Base-by-base conservation (phyloP, 805 yeast species). In the Hanseniaspora thailandica region DNA sequence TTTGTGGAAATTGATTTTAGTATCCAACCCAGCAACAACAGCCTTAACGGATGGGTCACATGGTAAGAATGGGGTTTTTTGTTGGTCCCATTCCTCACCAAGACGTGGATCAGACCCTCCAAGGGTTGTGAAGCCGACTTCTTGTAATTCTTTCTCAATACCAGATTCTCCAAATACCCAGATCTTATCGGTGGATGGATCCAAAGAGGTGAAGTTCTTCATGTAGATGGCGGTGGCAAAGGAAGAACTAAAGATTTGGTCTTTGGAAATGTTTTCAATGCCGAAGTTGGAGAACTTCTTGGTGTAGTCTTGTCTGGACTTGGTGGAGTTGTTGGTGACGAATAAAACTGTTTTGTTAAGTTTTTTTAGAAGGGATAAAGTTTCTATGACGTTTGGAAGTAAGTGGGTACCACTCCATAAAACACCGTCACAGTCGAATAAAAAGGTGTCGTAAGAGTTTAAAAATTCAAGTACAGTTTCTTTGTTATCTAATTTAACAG, bases 381-480 rank as follows among this genome's bases (percentile, higher is more conserved):
- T 84, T 65, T 93, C 97, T 12, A 72, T 74, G 1, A 86, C 84
- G 17, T 76, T 71, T 6, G 97, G 97, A 46, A 93, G 73, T 23
- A 86, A 68, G 58, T 81, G 85, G 57, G 78, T 80, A 2, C 97
- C 97, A 47, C 84, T 69, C 98, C 98, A 93, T 55, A 93, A 72
- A 4, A 93, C 98, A 31, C 98, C 98, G 65, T 93, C 98, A 70
- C 98, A 93, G 63, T 93, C 98, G 65, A 93, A 93, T 59, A 93
- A 71, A 61, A 89, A 90, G 55, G 86, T 87, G 63, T 88, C 96
- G 65, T 83, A 84, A 50, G 73, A 63, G 58, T 75, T 76, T 9
- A 93, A 68, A 45, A 93, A 69, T 7, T 69, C 62, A 50, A 75
- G 68, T 4, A 77, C 84, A 33, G 76, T 76, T 20, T 70, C 71